A percentile compares a stretch with the other conserved stretches of the same genome.
Evolutionary conservation across 352 stramenopile genomes (phyloP).

Genomic region (Globisporangium mamillatum): DNA sequence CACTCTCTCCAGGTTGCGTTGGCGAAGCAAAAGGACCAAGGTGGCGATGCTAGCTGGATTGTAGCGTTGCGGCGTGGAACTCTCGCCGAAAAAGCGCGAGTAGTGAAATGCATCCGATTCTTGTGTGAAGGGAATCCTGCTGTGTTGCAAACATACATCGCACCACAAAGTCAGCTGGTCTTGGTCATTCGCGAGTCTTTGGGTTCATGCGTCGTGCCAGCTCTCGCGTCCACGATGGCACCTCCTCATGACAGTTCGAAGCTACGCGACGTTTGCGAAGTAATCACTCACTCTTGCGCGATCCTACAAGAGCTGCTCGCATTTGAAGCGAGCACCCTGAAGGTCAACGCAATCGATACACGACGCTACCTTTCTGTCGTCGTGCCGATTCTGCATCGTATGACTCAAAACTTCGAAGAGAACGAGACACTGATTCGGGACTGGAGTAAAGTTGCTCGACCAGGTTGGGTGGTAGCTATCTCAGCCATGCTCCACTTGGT

Average conservation of each 20-base stretch:
- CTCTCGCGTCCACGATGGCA: neutral
- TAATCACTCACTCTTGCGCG: neutral
- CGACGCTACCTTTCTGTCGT: neutral
- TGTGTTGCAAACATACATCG: neutral
- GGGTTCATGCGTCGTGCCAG: neutral
- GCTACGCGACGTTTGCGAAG: neutral
- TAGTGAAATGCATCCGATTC: neutral
- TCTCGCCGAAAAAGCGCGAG: neutral
- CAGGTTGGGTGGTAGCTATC: neutral
- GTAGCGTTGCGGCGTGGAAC: neutral
- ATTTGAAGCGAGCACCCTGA: neutral
- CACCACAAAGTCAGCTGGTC: neutral
- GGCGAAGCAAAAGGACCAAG: neutral
- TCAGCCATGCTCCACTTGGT: neutral
- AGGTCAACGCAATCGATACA: neutral
- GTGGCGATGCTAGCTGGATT: neutral
- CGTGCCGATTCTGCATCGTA: neutral
- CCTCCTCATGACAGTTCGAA: neutral
- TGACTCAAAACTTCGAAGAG: neutral
- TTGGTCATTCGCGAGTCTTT: neutral
- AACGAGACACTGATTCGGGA: neutral
- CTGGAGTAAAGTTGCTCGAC: neutral
- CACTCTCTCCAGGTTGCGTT: neutral
- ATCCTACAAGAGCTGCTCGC: neutral
- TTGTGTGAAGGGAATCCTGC: neutral